phyloP scores from a whole-genome alignment of 1,284 basidiomycete species.

The Phaffia rhodozyma region DNA sequence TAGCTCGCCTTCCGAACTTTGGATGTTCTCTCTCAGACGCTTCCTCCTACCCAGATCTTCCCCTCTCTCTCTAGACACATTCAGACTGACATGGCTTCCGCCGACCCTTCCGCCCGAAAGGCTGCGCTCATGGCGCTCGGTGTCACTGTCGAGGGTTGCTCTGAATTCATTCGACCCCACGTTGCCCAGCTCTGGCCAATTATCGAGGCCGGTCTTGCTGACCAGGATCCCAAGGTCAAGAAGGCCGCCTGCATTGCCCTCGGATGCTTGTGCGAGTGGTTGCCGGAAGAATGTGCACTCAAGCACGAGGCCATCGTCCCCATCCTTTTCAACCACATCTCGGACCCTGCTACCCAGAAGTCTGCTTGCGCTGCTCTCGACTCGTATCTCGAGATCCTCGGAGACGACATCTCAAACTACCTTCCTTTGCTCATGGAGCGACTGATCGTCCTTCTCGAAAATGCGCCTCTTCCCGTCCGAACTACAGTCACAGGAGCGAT shows the following conservation, averaged over 20 bases:
- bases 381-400: conserved; percentile 88
- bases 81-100: conserved; percentile 65
- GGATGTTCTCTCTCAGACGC: conserved; percentile 81
- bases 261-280: conserved; percentile 94
- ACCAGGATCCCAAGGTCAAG: conserved; percentile 71
- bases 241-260: conserved; percentile 92
- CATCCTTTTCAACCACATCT: conserved; percentile 78
- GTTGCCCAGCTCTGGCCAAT: conserved; percentile 90
- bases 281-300: conserved; percentile 82
- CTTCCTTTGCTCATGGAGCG: conserved; percentile 92
- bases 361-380: conserved; percentile 93
- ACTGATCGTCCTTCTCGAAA: conserved; percentile 75
- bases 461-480: conserved; percentile 75
- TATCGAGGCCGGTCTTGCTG: conserved; percentile 78
- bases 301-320: conserved; percentile 80
- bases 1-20: conserved; percentile 88
- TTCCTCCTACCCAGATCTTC: conserved; percentile 95
- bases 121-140: conserved; percentile 94
- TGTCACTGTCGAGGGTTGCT: conserved; percentile 93
- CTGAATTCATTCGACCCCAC: conserved; percentile 91
- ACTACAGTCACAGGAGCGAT: conserved; percentile 96
- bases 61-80: conserved; percentile 76
- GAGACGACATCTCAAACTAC: conserved; percentile 76
- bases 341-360: conserved; percentile 76
- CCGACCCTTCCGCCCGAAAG: conserved; percentile 68